Conservation (phyloP, 306 rosid species). For the Cotoneaster glaucophyllus region DNA sequence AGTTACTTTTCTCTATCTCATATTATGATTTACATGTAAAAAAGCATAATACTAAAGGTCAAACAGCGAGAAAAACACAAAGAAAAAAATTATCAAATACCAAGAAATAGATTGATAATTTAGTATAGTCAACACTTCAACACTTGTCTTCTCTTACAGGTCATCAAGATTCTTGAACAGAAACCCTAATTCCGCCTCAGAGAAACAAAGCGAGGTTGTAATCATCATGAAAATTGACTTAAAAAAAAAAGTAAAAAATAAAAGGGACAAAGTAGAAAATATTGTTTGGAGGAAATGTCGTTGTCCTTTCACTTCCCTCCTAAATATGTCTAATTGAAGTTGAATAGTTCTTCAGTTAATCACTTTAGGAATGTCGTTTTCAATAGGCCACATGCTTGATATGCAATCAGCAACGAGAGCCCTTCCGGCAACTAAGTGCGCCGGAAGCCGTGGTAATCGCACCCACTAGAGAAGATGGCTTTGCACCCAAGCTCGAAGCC, state of each 20-base stretch:
- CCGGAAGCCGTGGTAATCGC: conserved; percentile 63
- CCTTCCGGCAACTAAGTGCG: conserved; percentile 63
- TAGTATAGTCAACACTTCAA: conserved; percentile 76
- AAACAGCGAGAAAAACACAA: background rate
- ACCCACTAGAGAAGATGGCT: conserved; percentile 82
- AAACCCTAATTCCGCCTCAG: conserved; percentile 34
- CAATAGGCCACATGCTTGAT: conserved; percentile 29
- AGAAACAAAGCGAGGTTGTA: conserved; percentile 74
- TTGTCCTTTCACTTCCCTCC: conserved; percentile 6
- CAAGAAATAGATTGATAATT: conserved; percentile 16
- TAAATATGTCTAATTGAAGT: background rate
- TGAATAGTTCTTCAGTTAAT: background rate
- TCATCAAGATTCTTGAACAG: conserved; percentile 35
- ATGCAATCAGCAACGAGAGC: conserved; percentile 57
- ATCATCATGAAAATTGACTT: conserved; percentile 12
- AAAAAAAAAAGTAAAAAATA: background rate
- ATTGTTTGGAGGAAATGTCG: conserved; percentile 16
- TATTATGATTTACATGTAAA: background rate
- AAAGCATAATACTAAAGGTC: background rate
- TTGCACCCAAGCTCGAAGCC: conserved; percentile 89
- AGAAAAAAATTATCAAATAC: background rate
- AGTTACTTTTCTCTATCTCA: background rate
- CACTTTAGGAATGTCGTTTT: background rate
- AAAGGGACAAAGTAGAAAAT: conserved; percentile 4
- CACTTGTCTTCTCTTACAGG: conserved; percentile 41